Conservation (phyloP, 2,329 filamentous ascomycete genomes). For the Thermothelomyces thermophilus region DNA sequence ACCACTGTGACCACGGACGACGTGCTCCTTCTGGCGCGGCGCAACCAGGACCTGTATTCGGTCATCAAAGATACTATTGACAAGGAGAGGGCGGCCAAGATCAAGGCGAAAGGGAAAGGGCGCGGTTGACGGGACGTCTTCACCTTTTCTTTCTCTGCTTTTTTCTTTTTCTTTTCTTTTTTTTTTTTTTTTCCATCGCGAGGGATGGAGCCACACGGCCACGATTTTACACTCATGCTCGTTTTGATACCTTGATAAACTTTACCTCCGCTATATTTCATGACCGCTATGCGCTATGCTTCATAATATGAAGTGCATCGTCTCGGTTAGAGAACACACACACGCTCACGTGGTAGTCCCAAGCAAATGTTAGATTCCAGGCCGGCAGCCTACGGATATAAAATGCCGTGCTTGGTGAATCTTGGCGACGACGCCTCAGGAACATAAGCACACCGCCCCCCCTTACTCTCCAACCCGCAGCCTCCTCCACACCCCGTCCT, state of each 20-base stretch:
- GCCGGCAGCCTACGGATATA: too few relatives aligned
- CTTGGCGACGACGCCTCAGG: not conserved
- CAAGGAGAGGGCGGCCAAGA: constrained; percentile 41
- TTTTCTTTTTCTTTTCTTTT: too few relatives aligned
- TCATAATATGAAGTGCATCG: too few relatives aligned
- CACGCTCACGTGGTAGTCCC: too few relatives aligned
- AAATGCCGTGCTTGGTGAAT: too few relatives aligned
- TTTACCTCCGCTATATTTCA: not conserved
- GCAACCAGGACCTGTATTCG: constrained; percentile 76
- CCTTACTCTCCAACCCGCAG: not conserved
- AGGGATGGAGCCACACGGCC: too few relatives aligned
- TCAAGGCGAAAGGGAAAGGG: constrained; percentile 32
- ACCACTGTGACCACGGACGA: constrained; percentile 77
- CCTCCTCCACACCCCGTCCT: not conserved
- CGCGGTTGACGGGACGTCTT: constrained; percentile 29
- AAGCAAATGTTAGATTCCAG: too few relatives aligned
- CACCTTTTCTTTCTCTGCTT: too few relatives aligned
- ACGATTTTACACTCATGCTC: not conserved
- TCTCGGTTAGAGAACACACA: too few relatives aligned
- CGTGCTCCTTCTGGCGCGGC: constrained; percentile 76
- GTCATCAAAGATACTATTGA: constrained; percentile 68
- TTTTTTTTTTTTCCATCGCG: too few relatives aligned
- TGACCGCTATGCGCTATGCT: too few relatives aligned
- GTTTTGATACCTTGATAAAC: not conserved
- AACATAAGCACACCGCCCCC: not conserved